Conservation (phyloP, 2,329 filamentous ascomycete species). For the Cordyceps javanica region DNA sequence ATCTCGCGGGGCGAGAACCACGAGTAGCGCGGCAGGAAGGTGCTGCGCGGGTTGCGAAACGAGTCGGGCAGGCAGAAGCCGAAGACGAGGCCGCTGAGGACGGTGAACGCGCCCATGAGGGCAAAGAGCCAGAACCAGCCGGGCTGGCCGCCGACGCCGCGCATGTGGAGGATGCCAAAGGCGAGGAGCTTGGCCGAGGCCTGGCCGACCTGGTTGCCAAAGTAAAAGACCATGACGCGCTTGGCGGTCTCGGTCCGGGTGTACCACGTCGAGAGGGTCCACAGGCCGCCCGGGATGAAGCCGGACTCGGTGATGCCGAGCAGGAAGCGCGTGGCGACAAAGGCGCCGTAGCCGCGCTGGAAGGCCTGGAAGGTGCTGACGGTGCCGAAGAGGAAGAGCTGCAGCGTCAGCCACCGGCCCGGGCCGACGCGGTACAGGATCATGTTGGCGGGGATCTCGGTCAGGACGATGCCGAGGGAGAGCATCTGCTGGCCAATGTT, state of each 20-base stretch:
- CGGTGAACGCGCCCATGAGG: constrained; percentile 46
- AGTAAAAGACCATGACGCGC: constrained; percentile 48
- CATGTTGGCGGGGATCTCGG: constrained; percentile 34
- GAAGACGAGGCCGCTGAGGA: constrained; percentile 35
- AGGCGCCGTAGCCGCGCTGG: constrained; percentile 39
- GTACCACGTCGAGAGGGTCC: constrained; percentile 50
- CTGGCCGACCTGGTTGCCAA: constrained; percentile 46
- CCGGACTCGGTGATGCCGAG: constrained; percentile 49
- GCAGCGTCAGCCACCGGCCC: constrained; percentile 44
- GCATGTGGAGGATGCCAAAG: constrained; percentile 43
- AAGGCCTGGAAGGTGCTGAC: constrained; percentile 51
- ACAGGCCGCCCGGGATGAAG: constrained; percentile 47
- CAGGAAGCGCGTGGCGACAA: constrained; percentile 43
- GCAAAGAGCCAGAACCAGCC: constrained; percentile 55
- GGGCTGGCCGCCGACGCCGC: constrained; percentile 37
- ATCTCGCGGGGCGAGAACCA: constrained; percentile 34
- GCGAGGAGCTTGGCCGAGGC: constrained; percentile 33
- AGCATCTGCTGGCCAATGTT: constrained; percentile 47
- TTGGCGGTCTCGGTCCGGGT: constrained; percentile 45
- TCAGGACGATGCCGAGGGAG: constrained; percentile 39
- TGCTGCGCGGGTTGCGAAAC: constrained; percentile 35
- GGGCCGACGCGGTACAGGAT: constrained; percentile 26
- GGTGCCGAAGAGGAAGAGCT: constrained; percentile 47
- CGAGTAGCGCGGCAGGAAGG: constrained; percentile 30
- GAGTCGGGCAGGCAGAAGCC: constrained; percentile 39